Conservation (phyloP, 1,284 basidiomycete genomes). For the Fomitopsis pinicola region DNA sequence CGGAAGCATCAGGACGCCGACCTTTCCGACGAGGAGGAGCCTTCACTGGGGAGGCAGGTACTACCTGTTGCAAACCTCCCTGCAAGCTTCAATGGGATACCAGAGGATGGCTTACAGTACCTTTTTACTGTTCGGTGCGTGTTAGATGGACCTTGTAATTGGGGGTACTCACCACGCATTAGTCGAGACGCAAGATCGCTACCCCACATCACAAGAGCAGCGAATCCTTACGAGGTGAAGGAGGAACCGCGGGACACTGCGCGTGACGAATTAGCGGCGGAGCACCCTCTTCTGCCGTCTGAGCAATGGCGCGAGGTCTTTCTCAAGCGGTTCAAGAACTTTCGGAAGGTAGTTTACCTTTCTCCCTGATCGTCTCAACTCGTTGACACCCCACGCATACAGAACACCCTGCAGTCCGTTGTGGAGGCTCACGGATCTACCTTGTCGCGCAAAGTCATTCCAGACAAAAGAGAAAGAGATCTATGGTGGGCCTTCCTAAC, state of each 20-base stretch:
- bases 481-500: slow-evolving; percentile 75
- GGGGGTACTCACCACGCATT: background rate
- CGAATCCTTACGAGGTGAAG: slow-evolving; percentile 58
- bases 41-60: slow-evolving; percentile 42
- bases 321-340: slow-evolving; percentile 54
- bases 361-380: background rate
- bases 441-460: slow-evolving; percentile 39
- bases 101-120: slow-evolving; percentile 74
- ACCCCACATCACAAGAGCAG: slow-evolving; percentile 56
- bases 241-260: slow-evolving; percentile 21
- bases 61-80: slow-evolving; percentile 75
- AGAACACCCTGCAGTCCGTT: slow-evolving; percentile 67
- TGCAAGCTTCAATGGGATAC: slow-evolving; percentile 55
- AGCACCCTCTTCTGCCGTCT: slow-evolving; percentile 46
- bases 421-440: slow-evolving; percentile 38
- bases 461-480: slow-evolving; percentile 66
- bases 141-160: background rate
- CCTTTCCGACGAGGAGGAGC: slow-evolving; percentile 27
- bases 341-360: slow-evolving; percentile 48
- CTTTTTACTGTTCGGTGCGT: slow-evolving; percentile 73
- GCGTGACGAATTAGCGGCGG: slow-evolving; percentile 12
- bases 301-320: slow-evolving; percentile 60
- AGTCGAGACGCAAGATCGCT: slow-evolving; percentile 65
- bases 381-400: background rate
- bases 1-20: slow-evolving; percentile 22